Evolutionary conservation across 78 protist species (phyloP), one percentile per base, ranked within the genome.

Genomic region (Kipferlia bialata): DNA sequence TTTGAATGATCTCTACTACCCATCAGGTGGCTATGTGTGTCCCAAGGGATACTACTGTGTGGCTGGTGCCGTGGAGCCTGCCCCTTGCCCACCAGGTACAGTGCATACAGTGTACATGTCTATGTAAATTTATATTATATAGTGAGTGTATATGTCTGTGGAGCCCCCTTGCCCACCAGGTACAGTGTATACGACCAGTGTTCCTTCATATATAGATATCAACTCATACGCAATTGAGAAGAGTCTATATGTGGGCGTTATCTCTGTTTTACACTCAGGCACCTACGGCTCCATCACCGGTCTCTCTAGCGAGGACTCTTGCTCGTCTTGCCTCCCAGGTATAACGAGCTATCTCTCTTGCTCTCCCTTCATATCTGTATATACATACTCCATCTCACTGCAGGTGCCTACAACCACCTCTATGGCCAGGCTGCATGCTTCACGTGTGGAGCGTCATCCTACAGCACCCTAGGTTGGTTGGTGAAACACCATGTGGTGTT

Each of bases 371-470:
- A 1, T 20, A 7, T 0, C 29, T 41, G 39, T 16, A 0, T 0
- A 17, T 0, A 60, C 66, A 2, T 80, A 79, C 71, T 0, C 55
- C 34, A 1, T 15, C 31, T 80, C 41, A 29, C 60, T 0, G 65
- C 73, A 3, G 69, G 18, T 51, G 44, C 75, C n/a, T 83, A 67
- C 60, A 69, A 62, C 56, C 1, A 24, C 24, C 1, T 10, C 12
- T 10, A 28, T 0, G 87, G 78, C 36, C 75, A 58, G 29, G 2
- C 78, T 7, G 17, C 33, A 10, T 83, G 87, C 70, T 2, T 26
- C 22, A 60, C 71, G 16, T 83, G 87, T 63, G 87, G 87, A 3
- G 2, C 64, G 31, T 58, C 71, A 2, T 67, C 87, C 32, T 34
- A 24, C 20, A 73, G 83, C 17, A 17, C 15, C 7, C 45, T 2